These are phyloP conservation scores for Claviceps sp. DNA, from an alignment of 2,329 filamentous ascomycete species.

Conservation along the genomic window DNA sequence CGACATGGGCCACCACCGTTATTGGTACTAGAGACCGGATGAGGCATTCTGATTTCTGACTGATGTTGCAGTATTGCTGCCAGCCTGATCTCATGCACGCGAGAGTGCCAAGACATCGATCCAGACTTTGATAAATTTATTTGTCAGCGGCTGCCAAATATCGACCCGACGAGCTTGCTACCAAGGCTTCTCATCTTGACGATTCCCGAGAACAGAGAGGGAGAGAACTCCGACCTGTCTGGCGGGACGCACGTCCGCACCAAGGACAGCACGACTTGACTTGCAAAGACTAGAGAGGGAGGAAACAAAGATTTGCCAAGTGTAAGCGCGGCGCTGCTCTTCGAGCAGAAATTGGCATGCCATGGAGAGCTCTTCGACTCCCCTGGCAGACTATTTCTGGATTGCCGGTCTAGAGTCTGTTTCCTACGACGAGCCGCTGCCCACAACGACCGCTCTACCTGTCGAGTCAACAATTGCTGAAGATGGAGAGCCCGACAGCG, in stretches of 20 bases:
- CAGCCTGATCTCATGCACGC: background rate
- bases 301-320: background rate
- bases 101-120: background rate
- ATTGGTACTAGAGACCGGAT: background rate
- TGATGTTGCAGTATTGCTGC: slow-evolving; percentile 1
- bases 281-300: background rate
- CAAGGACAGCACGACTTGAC: background rate
- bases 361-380: slow-evolving; percentile 49
- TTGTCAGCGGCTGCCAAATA: background rate
- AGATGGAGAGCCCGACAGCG: slow-evolving; percentile 43
- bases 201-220: background rate
- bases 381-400: slow-evolving; percentile 65
- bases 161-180: background rate
- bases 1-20: slow-evolving; percentile 1
- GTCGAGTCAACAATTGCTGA: slow-evolving; percentile 49
- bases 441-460: slow-evolving; percentile 15
- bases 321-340: background rate
- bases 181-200: background rate
- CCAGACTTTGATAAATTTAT: background rate
- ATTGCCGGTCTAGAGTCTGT: slow-evolving; percentile 58
- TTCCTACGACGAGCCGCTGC: slow-evolving; percentile 44
- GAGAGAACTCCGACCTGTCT: background rate
- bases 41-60: background rate
- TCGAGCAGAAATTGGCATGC: slow-evolving; percentile 25
- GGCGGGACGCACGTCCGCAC: slow-evolving; percentile 4